Conservation (phyloP, 2,329 filamentous ascomycete species). For the Cladosporium sp. region DNA sequence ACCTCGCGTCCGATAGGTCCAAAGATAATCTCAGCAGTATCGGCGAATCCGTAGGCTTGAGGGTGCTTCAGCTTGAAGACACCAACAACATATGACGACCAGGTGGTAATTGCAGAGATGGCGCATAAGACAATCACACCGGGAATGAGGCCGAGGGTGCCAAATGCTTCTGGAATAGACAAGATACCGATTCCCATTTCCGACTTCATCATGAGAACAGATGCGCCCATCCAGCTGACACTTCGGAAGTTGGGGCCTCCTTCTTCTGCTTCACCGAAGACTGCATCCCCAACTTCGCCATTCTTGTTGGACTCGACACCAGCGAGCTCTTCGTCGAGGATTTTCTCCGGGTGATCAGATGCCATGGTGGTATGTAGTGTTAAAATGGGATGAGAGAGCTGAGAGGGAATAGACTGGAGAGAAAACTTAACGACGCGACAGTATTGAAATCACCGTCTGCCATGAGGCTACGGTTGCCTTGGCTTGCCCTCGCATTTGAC, state of each 20-base stretch:
- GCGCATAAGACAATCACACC: slow-evolving; percentile 41
- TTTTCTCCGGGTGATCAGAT: background rate
- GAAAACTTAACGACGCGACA: background rate
- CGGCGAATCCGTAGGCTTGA: slow-evolving; percentile 54
- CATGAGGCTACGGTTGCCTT: background rate
- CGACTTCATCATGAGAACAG: slow-evolving; percentile 44
- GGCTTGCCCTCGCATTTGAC: background rate
- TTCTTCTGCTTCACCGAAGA: slow-evolving; percentile 18
- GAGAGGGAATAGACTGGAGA: background rate
- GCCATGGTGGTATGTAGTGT: background rate
- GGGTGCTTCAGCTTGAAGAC: slow-evolving; percentile 51
- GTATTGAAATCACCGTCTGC: background rate
- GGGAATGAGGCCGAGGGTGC: slow-evolving; percentile 45
- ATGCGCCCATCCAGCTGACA: slow-evolving; percentile 39
- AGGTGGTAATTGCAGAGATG: slow-evolving; percentile 43
- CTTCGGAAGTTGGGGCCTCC: slow-evolving; percentile 19
- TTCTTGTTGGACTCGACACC: slow-evolving; percentile 8
- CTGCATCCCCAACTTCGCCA: slow-evolving; percentile 18
- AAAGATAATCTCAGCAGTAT: slow-evolving; percentile 51
- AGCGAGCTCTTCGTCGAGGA: slow-evolving; percentile 1
- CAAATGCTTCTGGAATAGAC: slow-evolving; percentile 43
- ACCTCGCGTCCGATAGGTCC: slow-evolving; percentile 49
- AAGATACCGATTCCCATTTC: slow-evolving; percentile 46
- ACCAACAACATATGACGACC: slow-evolving; percentile 47
- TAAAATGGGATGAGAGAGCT: background rate